Evolutionary conservation across 2,329 filamentous ascomycete genomes (phyloP).

Genomic region (Trichoderma harzianum): DNA sequence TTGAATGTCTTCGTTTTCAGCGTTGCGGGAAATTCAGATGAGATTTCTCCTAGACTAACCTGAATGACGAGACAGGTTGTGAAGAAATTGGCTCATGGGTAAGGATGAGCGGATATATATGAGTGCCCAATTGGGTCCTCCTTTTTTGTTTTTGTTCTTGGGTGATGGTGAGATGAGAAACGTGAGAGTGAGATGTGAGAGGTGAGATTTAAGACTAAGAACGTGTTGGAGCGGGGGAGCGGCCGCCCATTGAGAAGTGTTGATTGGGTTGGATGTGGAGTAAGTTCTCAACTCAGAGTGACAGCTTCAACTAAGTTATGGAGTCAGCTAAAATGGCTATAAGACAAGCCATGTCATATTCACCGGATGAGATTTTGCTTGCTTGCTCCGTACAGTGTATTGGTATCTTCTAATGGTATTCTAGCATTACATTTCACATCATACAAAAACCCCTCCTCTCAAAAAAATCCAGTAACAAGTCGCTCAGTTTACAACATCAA

Average conservation of each 20-base stretch:
- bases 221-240: neutral
- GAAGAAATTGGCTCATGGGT: neutral
- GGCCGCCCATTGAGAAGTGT: neutral
- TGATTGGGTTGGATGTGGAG: neutral
- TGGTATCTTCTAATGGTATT: constrained; percentile 11
- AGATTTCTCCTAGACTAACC: neutral
- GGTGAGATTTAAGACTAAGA: constrained; percentile 11
- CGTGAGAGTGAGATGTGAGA: neutral
- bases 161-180: neutral
- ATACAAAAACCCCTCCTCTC: neutral
- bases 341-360: neutral
- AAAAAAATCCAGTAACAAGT: neutral
- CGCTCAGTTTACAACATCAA: neutral
- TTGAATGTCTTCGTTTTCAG: neutral
- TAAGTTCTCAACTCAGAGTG: neutral
- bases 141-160: neutral
- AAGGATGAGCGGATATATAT: neutral
- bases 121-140: neutral
- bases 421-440: constrained; percentile 1
- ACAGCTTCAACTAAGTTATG: neutral
- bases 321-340: neutral
- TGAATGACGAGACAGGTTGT: neutral
- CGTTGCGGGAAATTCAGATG: neutral
- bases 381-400: neutral
- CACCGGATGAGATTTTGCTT: neutral